Evolutionary conservation across 2,329 filamentous ascomycete species (phyloP).

Genomic region (Colletotrichum tamarilloi): DNA sequence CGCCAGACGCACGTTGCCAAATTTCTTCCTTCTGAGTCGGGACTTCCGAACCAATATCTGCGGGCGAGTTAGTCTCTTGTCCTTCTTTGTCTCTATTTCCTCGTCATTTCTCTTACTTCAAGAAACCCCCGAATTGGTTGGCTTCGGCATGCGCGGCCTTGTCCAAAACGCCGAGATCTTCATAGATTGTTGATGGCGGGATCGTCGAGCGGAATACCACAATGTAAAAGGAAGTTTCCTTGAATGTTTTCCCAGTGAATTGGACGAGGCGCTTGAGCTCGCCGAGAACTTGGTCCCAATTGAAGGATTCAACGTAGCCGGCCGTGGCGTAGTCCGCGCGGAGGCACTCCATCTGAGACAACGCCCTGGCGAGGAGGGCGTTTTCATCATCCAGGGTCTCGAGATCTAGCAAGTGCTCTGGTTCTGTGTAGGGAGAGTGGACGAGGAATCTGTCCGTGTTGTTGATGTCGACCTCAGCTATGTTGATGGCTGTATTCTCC

Average conservation of each 20-base stretch:
- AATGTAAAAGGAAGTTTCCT: slow-evolving; percentile 78
- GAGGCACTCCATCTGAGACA: slow-evolving; percentile 71
- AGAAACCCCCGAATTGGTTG: slow-evolving; percentile 79
- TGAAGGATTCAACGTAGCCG: slow-evolving; percentile 79
- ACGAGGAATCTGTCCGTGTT: slow-evolving; percentile 58
- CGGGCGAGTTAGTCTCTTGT: slow-evolving; percentile 32
- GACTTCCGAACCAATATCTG: slow-evolving; percentile 88
- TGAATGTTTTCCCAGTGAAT: slow-evolving; percentile 66
- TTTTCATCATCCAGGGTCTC: slow-evolving; percentile 72
- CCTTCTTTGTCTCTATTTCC: slow-evolving; percentile 8
- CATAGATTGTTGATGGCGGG: slow-evolving; percentile 68
- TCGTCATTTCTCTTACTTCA: slow-evolving; percentile 65
- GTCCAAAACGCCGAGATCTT: slow-evolving; percentile 78
- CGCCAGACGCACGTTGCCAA: slow-evolving; percentile 83
- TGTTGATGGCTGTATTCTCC: slow-evolving; percentile 14
- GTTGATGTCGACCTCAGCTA: slow-evolving; percentile 21
- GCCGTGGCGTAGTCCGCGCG: slow-evolving; percentile 81
- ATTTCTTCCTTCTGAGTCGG: slow-evolving; percentile 77
- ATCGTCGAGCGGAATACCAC: slow-evolving; percentile 86
- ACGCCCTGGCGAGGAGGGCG: slow-evolving; percentile 76
- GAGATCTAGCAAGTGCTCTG: slow-evolving; percentile 79
- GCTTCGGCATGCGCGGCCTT: slow-evolving; percentile 85
- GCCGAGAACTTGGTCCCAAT: slow-evolving; percentile 75
- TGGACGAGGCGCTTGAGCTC: slow-evolving; percentile 64
- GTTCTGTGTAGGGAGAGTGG: slow-evolving; percentile 80